Evolutionary conservation across 208 protist genomes (phyloP), one percentile per base, ranked within the genome.

Genomic region (Angomonas deanei): DNA sequence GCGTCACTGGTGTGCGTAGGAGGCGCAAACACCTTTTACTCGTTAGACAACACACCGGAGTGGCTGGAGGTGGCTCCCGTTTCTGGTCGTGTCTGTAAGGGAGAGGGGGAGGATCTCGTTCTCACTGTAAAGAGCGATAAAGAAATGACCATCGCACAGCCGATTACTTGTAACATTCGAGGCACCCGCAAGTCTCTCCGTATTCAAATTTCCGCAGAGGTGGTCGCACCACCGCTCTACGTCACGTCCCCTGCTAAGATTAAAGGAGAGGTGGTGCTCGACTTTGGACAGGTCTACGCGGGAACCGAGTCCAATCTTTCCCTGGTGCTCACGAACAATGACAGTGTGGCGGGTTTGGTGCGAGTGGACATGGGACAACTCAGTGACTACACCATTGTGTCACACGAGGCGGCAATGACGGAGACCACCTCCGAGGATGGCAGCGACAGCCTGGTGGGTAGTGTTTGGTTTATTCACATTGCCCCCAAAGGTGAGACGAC

Each of bases 221-320:
- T 92, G 4, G 80, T 90, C 42, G 80, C 85, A 0, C 82, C 87
- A 21, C 56, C 75, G 28, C 33, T 97, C 3, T 75, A 54, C 33
- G 75, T 94, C 61, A 53, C 81, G 11, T 46, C 68, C n/a, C 76
- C 80, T 0, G 54, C 57, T 10, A 76, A 82, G 52, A 39, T 31
- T 10, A 77, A 91, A 54, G 77, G 74, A 13, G 91, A 97, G 67
- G 63, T 84, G n/a, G 39, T 75, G 26, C 76, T 98, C 17, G 76
- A 91, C 48, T 98, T 96, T 69, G 92, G 85, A 11, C 64, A 86
- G 24, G 82, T 97, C 15, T 92, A 87, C 59, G 78, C 97, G 23
- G 91, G 91, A 8, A 79, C 71, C 26, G 70, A 75, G 54, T 61
- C 68, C 36, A 55, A 66, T 1, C 74, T 65, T 19, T 64, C 72